These are phyloP conservation scores for Lachancea meyersii DNA, from an alignment of 805 yeast genomes.

Conservation along the genomic window DNA sequence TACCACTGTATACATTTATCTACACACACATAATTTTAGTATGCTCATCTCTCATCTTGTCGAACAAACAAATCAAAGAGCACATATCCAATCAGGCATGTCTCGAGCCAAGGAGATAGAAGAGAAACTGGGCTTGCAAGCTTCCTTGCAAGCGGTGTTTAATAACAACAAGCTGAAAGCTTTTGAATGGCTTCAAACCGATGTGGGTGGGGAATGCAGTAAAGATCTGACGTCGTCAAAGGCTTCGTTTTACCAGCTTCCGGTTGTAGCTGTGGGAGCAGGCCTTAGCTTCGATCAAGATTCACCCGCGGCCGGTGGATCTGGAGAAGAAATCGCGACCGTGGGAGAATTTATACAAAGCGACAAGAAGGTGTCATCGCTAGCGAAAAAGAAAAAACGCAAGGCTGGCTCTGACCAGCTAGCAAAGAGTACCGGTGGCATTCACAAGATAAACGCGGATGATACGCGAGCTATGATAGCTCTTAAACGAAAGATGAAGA, in stretches of 20 bases:
- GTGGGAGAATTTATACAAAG: constrained; percentile 33
- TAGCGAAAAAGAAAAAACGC: constrained; percentile 29
- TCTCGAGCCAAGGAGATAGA: constrained; percentile 32
- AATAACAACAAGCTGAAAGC: constrained; percentile 21
- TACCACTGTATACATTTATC: no score
- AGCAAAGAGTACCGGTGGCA: constrained; percentile 11
- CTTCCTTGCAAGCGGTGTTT: constrained; percentile 27
- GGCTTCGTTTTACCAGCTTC: constrained; percentile 26
- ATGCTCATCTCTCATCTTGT: neutral
- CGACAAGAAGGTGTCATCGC: constrained; percentile 29
- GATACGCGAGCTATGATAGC: constrained; percentile 34
- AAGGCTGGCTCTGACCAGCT: constrained; percentile 3
- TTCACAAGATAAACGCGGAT: constrained; percentile 26
- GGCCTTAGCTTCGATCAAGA: constrained; percentile 23
- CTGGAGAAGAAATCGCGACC: constrained; percentile 26
- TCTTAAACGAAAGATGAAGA: constrained; percentile 30
- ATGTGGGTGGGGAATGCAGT: neutral
- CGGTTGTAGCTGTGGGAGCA: constrained; percentile 31
- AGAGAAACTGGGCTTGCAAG: constrained; percentile 31
- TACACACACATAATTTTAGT: no score
- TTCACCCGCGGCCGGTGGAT: neutral
- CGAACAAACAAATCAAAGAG: neutral
- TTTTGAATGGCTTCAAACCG: constrained; percentile 22
- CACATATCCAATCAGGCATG: constrained; percentile 14
- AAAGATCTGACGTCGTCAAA: constrained; percentile 13